These are phyloP conservation scores for Floccularia luteovirens DNA, from an alignment of 768 basidiomycete species.

Conservation along the genomic window DNA sequence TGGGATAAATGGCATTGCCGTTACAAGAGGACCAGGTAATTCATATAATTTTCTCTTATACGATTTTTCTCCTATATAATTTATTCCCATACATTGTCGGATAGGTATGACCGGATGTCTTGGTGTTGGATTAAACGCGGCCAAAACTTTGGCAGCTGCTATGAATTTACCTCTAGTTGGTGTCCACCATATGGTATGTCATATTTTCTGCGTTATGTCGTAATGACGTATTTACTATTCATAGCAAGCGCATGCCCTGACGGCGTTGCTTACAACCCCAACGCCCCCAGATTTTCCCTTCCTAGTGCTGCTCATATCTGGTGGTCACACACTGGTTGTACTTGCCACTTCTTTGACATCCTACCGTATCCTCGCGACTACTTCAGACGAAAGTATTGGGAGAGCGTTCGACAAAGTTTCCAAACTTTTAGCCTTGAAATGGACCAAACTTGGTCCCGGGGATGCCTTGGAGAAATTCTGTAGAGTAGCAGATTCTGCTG, in stretches of 20 bases:
- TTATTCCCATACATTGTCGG: not conserved
- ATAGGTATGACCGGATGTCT: conserved; percentile 78
- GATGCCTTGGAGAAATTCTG: conserved; percentile 77
- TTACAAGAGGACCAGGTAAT: conserved; percentile 80
- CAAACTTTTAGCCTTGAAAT: conserved; percentile 57
- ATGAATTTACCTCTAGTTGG: conserved; percentile 76
- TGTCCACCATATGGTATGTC: conserved; percentile 88
- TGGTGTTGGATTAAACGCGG: conserved; percentile 70
- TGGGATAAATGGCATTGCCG: conserved; percentile 83
- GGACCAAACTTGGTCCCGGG: conserved; percentile 60
- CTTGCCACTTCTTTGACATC: conserved; percentile 51
- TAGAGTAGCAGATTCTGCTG: conserved; percentile 22
- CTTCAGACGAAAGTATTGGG: conserved; percentile 70
- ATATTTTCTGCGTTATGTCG: not conserved
- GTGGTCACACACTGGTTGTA: conserved; percentile 90
- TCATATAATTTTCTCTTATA: not conserved
- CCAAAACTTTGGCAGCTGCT: conserved; percentile 79
- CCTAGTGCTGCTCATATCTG: conserved; percentile 81
- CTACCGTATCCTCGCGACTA: conserved; percentile 70
- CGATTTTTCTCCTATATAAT: not conserved
- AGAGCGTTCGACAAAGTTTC: conserved; percentile 81
- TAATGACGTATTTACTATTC: conserved; percentile 1
- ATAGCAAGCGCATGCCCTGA: conserved; percentile 92
- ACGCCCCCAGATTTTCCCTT: conserved; percentile 69
- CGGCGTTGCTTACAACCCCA: conserved; percentile 58